A percentile compares a stretch with the other conserved stretches of the same genome.
Conservation (phyloP, 441 rosid species). For the Cnidoscolus chayamansa region DNA sequence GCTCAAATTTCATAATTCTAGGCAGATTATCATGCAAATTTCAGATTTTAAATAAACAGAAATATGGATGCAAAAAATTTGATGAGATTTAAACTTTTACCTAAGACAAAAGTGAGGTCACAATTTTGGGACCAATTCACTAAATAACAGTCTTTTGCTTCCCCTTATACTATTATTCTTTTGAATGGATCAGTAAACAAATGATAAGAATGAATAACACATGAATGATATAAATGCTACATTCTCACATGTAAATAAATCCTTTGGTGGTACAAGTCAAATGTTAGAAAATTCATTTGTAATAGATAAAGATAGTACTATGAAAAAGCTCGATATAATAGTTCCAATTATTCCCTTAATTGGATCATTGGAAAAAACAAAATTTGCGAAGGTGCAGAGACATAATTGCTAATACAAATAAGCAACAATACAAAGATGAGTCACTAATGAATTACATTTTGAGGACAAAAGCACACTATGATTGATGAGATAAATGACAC, state of each 20-base stretch:
- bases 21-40: neutral
- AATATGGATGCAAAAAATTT: neutral
- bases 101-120: no score
- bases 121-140: neutral
- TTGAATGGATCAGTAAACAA: neutral
- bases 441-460: neutral
- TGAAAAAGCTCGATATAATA: no score
- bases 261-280: no score
- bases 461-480: neutral
- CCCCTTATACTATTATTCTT: no score
- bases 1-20: neutral
- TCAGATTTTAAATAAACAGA: neutral
- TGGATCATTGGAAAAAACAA: no score
- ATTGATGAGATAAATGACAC: neutral
- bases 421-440: neutral
- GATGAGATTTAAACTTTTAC: neutral
- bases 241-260: no score
- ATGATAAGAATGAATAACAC: neutral
- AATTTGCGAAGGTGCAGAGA: neutral
- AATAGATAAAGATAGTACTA: no score
- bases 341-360: no score
- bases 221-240: neutral
- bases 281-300: no score
- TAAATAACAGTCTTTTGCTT: no score
- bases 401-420: neutral